These are phyloP conservation scores for Nelumbo lutea DNA, from an alignment of 164 flowering plant species.

Conservation along the genomic window DNA sequence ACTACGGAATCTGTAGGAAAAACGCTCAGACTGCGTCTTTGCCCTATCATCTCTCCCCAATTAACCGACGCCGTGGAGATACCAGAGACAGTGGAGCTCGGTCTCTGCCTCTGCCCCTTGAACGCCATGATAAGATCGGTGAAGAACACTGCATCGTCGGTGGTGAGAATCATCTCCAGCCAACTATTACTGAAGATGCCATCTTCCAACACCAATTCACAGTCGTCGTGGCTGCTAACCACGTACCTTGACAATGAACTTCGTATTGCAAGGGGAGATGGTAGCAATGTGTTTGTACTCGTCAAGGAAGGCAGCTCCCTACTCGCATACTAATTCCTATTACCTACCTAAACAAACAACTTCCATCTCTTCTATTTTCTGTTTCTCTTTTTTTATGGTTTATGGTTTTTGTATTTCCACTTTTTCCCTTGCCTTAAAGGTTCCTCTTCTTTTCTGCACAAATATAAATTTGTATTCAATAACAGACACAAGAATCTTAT, in stretches of 20 bases:
- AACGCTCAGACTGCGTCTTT: no score
- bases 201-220: conserved; percentile 46
- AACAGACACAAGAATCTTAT: no score
- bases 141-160: conserved; percentile 85
- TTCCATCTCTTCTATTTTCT: no score
- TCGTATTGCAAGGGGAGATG: conserved; percentile 85
- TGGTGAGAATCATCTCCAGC: conserved; percentile 66
- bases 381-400: no score
- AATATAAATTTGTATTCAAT: no score
- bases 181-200: conserved; percentile 77
- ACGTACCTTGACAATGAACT: conserved; percentile 88
- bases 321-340: conserved; percentile 23
- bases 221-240: conserved; percentile 88
- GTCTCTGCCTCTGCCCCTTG: conserved; percentile 73
- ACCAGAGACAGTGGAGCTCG: conserved; percentile 78
- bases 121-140: conserved; percentile 62
- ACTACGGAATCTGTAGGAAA: no score
- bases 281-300: conserved; percentile 81
- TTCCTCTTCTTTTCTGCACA: no score
- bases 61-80: conserved; percentile 71
- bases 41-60: conserved; percentile 44
- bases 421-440: no score
- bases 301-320: conserved; percentile 84
- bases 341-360: background rate
- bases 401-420: no score